phyloP scores from a whole-genome alignment of 2,329 filamentous ascomycete species.

The Spiromastix sp. region DNA sequence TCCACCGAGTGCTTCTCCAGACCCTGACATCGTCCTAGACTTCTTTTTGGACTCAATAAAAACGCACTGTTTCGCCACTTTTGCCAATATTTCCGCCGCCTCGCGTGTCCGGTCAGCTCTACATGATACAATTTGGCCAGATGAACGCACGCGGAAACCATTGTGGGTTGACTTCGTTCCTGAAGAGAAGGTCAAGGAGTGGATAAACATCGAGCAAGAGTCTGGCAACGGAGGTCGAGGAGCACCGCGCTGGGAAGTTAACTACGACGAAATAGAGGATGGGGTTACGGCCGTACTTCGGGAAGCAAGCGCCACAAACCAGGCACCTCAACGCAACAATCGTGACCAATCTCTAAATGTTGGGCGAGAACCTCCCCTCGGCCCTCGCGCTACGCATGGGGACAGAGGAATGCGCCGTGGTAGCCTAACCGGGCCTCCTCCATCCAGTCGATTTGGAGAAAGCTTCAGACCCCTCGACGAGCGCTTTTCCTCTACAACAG shows the following conservation, averaged over 20 bases:
- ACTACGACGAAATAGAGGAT: slow-evolving; percentile 51
- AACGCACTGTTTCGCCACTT: slow-evolving; percentile 75
- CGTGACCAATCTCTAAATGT: slow-evolving; percentile 15
- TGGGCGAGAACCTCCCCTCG: slow-evolving; percentile 18
- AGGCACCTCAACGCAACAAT: slow-evolving; percentile 1
- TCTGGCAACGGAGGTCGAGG: slow-evolving; percentile 31
- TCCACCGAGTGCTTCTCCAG: slow-evolving; percentile 40
- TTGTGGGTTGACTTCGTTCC: slow-evolving; percentile 89
- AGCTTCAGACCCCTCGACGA: slow-evolving; percentile 49
- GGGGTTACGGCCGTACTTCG: slow-evolving; percentile 49
- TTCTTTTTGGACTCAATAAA: slow-evolving; percentile 79
- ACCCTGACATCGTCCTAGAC: slow-evolving; percentile 48
- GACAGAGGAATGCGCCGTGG: slow-evolving; percentile 16
- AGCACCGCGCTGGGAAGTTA: slow-evolving; percentile 58
- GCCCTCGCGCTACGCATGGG: slow-evolving; percentile 15
- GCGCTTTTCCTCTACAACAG: slow-evolving; percentile 48
- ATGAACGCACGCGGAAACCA: slow-evolving; percentile 71
- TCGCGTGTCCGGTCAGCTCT: slow-evolving; percentile 64
- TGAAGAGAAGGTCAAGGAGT: slow-evolving; percentile 57
- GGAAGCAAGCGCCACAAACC: slow-evolving; percentile 25
- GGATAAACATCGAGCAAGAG: slow-evolving; percentile 61
- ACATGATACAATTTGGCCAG: slow-evolving; percentile 74
- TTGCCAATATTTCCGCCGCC: slow-evolving; percentile 59
- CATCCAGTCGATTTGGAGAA: slow-evolving; percentile 16
- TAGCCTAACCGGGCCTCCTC: slow-evolving; percentile 8